Evolutionary conservation across 768 basidiomycete genomes (phyloP), one percentile per base, ranked within the genome.

Genomic region (Russula griseocarnosa): DNA sequence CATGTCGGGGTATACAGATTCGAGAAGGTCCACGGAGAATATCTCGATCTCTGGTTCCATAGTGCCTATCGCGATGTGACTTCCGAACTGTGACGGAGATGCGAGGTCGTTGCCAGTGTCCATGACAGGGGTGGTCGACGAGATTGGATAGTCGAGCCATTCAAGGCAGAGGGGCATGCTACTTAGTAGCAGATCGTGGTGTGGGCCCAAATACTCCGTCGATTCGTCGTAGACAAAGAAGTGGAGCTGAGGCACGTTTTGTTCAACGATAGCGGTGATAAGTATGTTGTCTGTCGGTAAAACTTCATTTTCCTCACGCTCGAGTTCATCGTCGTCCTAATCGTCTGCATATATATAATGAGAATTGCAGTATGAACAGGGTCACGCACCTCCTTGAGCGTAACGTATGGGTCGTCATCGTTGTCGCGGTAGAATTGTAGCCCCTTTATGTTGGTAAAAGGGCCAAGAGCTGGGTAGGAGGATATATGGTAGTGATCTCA

Each of bases 21-120:
- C 96, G 54, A 99, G 82, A 34, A 89, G 81, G 73, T 98, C 95
- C 57, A 98, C 81, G 18, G 94, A 95, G 93, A 95, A 99, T 69
- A 99, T 96, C 75, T 99, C 97, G 66, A 99, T 98, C 72, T 96
- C 93, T 26, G 97, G 96, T 68, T 98, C 95, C 60, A 98, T 85
- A 2, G 94, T 96, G 14, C 96, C 97, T 20, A 99, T 94, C 2
- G 97, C 97, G 69, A 99, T 87, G 75, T 91, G 98, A 73, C 88
- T 96, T 7, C 94, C 94, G 57, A 85, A 82, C 54, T 74, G 67
- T 68, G 72, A 72, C 18, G 71, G 69, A 7, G 76, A 74, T 13
- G 62, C 66, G 60, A 71, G 18, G 5, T 46, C 42, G n/a, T 67
- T 62, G 10, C 47, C 51, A 1, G 58, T 71, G 61, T 62, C 73